Percentiles rank a stretch among this genome's conserved stretches.
Evolutionary conservation across 1,139 yeast genomes (phyloP).

Genomic region (Pneumocystis carinii): DNA sequence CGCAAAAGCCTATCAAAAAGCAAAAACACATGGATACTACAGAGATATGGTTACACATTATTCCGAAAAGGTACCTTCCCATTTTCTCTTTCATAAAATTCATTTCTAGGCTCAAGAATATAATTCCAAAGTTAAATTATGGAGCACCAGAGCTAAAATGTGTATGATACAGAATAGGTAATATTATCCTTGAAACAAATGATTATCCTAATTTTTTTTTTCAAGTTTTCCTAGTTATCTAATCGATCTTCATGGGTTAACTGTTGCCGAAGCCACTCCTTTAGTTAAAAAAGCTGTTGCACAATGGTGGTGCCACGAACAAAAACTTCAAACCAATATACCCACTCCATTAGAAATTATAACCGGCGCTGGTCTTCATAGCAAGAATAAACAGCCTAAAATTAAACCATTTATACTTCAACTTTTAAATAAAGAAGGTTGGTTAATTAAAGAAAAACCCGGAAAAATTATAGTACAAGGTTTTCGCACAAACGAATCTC

Average conservation of each 20-base stretch:
- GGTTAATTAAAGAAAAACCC: conserved; percentile 11
- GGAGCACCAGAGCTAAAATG: neutral
- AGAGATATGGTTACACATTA: neutral
- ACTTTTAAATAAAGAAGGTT: conserved; percentile 13
- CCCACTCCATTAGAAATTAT: conserved; percentile 12
- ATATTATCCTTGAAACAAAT: neutral
- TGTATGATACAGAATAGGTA: neutral
- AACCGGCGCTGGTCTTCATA: conserved; percentile 17
- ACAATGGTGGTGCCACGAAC: conserved; percentile 14
- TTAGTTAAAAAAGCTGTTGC: conserved; percentile 11
- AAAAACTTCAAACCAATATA: conserved; percentile 1
- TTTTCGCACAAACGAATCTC: neutral
- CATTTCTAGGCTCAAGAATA: neutral
- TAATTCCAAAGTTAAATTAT: neutral
- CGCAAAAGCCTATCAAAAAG: neutral
- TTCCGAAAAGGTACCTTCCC: neutral
- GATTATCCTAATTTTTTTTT: neutral
- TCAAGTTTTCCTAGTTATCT: conserved; percentile 4
- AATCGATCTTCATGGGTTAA: conserved; percentile 16
- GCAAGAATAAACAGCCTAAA: conserved; percentile 12
- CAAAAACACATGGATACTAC: neutral
- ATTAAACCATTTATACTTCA: conserved; percentile 13
- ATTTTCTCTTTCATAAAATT: neutral
- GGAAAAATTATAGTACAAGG: conserved; percentile 1
- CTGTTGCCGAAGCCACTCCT: conserved; percentile 13